These are phyloP conservation scores for Xylaria castorea DNA, from an alignment of 495 filamentous ascomycete species.

Conservation along the genomic window DNA sequence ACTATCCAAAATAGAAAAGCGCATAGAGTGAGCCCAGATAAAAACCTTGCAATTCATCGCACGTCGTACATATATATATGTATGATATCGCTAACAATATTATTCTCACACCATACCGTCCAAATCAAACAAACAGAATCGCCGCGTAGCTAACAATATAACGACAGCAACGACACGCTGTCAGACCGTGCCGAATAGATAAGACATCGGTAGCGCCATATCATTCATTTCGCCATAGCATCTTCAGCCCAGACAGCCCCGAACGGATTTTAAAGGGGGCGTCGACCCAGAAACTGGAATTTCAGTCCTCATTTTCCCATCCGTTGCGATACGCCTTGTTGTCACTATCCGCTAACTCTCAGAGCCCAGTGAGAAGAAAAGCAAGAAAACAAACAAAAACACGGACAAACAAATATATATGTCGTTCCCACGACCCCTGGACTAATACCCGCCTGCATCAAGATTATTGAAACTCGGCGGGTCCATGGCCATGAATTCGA, in stretches of 20 bases:
- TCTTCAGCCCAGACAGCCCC: not conserved
- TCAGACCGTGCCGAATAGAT: not conserved
- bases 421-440: not conserved
- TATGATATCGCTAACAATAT: not conserved
- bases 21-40: no score
- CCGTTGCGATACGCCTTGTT: not conserved
- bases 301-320: not conserved
- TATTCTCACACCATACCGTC: not conserved
- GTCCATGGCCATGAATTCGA: conserved; percentile 65
- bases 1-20: no score
- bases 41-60: no score
- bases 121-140: not conserved
- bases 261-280: not conserved
- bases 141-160: not conserved
- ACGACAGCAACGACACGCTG: not conserved
- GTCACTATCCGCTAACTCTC: not conserved
- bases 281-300: not conserved
- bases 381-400: not conserved
- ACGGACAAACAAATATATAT: not conserved
- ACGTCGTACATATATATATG: not conserved
- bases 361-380: not conserved
- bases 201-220: not conserved
- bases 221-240: not conserved
- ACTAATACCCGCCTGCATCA: not conserved
- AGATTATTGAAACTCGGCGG: conserved; percentile 41